Conservation (phyloP, 768 basidiomycete species). For the Lenzites betulinus region DNA sequence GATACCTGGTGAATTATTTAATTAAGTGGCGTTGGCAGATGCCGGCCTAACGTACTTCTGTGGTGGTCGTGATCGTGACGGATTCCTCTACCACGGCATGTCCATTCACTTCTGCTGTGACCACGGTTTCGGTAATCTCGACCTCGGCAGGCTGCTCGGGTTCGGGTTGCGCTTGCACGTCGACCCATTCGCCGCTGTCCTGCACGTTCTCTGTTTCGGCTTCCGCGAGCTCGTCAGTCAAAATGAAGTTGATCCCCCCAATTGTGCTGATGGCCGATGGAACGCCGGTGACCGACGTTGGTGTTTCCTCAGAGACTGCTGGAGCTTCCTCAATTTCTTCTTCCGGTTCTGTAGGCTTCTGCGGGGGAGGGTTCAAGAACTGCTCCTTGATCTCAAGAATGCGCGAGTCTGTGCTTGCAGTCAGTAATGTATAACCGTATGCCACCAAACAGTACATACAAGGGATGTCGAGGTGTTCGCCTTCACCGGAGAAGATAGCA, state of each 20-base stretch:
- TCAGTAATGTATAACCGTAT: not conserved
- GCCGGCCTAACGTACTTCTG: slow-evolving; percentile 19
- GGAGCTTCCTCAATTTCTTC: slow-evolving; percentile 1
- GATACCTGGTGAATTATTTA: slow-evolving; percentile 15
- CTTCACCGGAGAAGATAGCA: slow-evolving; percentile 57
- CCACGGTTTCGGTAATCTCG: slow-evolving; percentile 25
- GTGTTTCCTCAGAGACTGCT: slow-evolving; percentile 1
- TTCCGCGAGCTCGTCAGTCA: slow-evolving; percentile 72
- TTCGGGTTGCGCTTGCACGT: slow-evolving; percentile 27
- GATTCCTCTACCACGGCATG: slow-evolving; percentile 29
- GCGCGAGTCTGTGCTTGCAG: slow-evolving; percentile 51
- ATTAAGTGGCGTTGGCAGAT: not conserved
- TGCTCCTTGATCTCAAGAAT: slow-evolving; percentile 57
- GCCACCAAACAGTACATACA: slow-evolving; percentile 49
- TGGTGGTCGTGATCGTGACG: slow-evolving; percentile 24
- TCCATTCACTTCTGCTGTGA: slow-evolving; percentile 25
- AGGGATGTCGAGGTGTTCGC: slow-evolving; percentile 60
- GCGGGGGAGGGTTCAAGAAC: slow-evolving; percentile 50
- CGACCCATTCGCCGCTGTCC: slow-evolving; percentile 48
- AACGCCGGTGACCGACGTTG: slow-evolving; percentile 41
- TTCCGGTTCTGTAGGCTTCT: not conserved
- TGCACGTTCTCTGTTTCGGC: slow-evolving; percentile 5
- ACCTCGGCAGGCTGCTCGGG: slow-evolving; percentile 21
- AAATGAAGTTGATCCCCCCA: slow-evolving; percentile 76
- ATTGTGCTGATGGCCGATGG: slow-evolving; percentile 42